These are phyloP conservation scores for Cylindrotheca fusiformis DNA, from an alignment of 108 stramenopile species.

Conservation along the genomic window DNA sequence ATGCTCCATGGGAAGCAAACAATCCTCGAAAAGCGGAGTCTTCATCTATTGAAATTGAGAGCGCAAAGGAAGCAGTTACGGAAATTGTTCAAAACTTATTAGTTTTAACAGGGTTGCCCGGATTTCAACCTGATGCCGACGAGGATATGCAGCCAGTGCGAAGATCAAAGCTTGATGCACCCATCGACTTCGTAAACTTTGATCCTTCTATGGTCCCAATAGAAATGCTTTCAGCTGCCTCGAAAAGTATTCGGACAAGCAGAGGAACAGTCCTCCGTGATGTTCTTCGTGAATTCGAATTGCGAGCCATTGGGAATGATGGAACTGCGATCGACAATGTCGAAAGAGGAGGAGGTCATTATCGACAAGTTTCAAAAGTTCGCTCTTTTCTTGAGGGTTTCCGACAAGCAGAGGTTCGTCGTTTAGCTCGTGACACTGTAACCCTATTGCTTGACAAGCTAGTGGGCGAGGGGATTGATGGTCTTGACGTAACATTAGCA, in stretches of 20 bases:
- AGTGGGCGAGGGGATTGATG: conserved; percentile 72
- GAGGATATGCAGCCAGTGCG: conserved; percentile 14
- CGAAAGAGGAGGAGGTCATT: conserved; percentile 81
- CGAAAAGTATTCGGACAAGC: conserved; percentile 52
- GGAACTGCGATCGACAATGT: conserved; percentile 72
- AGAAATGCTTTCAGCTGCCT: conserved; percentile 49
- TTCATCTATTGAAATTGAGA: conserved; percentile 47
- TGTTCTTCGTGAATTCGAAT: conserved; percentile 68
- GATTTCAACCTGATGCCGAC: conserved; percentile 58
- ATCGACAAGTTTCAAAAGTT: conserved; percentile 73
- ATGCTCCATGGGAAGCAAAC: conserved; percentile 42
- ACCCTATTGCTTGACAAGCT: conserved; percentile 76
- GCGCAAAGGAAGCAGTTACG: conserved; percentile 57
- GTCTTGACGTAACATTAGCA: conserved; percentile 68
- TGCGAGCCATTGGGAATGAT: conserved; percentile 83
- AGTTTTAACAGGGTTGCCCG: conserved; percentile 79
- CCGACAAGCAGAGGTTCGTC: conserved; percentile 74
- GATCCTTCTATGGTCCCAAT: conserved; percentile 68
- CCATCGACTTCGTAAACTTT: conserved; percentile 68
- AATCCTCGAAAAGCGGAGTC: conserved; percentile 26
- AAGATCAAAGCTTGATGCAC: conserved; percentile 18
- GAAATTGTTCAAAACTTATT: conserved; percentile 64
- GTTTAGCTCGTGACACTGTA: conserved; percentile 70
- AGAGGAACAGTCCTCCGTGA: conserved; percentile 66
- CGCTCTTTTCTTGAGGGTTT: conserved; percentile 79